phyloP scores from a whole-genome alignment of 768 basidiomycete species.

The Chalciporus sphaerocephalus region DNA sequence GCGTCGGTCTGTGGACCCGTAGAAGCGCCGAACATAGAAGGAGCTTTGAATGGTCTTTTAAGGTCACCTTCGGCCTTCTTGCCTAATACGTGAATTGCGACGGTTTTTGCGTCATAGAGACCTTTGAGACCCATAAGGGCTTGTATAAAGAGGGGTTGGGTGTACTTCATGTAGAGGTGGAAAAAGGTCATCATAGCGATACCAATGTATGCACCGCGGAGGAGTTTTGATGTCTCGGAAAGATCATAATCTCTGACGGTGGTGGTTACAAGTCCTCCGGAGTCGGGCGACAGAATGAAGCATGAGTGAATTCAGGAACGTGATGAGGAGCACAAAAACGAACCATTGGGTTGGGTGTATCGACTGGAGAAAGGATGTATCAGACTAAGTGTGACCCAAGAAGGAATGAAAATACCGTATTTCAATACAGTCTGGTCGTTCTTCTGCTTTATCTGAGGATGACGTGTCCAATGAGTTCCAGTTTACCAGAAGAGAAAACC shows the following conservation, averaged over 20 bases:
- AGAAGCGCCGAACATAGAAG: conserved; percentile 67
- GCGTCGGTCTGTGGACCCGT: conserved; percentile 81
- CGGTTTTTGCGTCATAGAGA: conserved; percentile 79
- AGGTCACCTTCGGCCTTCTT: conserved; percentile 80
- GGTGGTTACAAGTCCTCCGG: conserved; percentile 77
- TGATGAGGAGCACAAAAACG: conserved; percentile 10
- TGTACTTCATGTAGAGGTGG: conserved; percentile 93
- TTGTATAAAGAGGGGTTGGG: conserved; percentile 95
- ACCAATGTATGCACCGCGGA: conserved; percentile 66
- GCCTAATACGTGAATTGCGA: conserved; percentile 79
- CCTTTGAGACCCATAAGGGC: conserved; percentile 92
- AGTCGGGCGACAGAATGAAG: conserved; percentile 48
- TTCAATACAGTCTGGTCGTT: conserved; percentile 95
- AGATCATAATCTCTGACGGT: conserved; percentile 95
- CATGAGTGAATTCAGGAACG: background rate
- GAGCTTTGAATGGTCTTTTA: conserved; percentile 82
- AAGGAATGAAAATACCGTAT: conserved; percentile 61
- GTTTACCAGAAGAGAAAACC: background rate
- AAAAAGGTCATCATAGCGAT: conserved; percentile 88
- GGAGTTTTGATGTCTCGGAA: conserved; percentile 75
- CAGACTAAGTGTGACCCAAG: background rate
- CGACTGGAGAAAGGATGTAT: conserved; percentile 46
- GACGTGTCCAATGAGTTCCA: conserved; percentile 14
- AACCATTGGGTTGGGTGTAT: conserved; percentile 73
- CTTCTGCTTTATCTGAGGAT: conserved; percentile 78